Percentiles rank a stretch among this genome's conserved stretches.
Conservation (phyloP, 768 basidiomycete genomes). For the Pisolithus albus region DNA sequence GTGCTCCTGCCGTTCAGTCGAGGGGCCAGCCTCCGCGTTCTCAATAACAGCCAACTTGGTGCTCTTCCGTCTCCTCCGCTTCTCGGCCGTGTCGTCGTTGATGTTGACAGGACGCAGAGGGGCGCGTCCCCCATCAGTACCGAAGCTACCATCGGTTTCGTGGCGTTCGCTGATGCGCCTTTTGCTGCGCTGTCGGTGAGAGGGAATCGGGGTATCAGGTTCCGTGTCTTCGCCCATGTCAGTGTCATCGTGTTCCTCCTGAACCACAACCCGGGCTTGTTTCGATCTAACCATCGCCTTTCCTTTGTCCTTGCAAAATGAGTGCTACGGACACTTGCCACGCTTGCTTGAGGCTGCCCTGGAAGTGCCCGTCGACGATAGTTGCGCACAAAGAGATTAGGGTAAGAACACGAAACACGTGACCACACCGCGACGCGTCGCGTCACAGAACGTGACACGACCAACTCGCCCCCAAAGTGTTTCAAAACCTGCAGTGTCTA, state of each 20-base stretch:
- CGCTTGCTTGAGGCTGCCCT: background rate
- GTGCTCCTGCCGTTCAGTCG: conserved; percentile 37
- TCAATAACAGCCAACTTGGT: conserved; percentile 57
- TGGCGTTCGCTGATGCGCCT: conserved; percentile 45
- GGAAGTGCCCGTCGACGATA: conserved; percentile 4
- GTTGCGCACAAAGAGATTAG: conserved; percentile 25
- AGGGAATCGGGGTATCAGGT: conserved; percentile 24
- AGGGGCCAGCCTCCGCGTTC: conserved; percentile 51
- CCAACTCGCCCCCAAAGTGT: too few species aligned
- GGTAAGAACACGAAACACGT: conserved; percentile 17
- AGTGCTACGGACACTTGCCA: background rate
- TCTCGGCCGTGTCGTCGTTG: conserved; percentile 87
- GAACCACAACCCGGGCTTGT: conserved; percentile 13
- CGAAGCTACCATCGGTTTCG: conserved; percentile 30
- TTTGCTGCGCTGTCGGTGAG: conserved; percentile 24
- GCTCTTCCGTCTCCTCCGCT: conserved; percentile 74
- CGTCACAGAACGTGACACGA: conserved; percentile 15
- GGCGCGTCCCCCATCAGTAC: conserved; percentile 35
- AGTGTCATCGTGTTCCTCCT: conserved; percentile 6
- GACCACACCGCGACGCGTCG: conserved; percentile 22
- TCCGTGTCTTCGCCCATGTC: conserved; percentile 27
- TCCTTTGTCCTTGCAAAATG: background rate
- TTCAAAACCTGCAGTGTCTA: background rate
- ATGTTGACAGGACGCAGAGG: conserved; percentile 34
- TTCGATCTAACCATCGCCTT: conserved; percentile 16